Evolutionary conservation across 2,329 filamentous ascomycete species (phyloP).

Genomic region (Fusarium fracticaudum): DNA sequence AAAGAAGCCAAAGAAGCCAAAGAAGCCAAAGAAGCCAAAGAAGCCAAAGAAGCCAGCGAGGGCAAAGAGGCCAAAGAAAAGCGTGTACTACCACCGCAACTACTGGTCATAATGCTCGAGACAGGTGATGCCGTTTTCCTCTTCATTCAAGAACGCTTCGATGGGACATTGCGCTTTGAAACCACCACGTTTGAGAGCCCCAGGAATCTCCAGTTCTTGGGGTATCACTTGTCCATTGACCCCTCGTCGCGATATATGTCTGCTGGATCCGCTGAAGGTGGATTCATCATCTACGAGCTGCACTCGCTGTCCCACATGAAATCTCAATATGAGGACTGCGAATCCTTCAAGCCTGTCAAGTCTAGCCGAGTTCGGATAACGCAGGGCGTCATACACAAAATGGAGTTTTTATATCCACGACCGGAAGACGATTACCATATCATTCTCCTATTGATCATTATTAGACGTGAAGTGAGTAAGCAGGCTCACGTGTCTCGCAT

Average conservation of each 20-base stretch:
- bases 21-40: too few relatives aligned
- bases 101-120: conserved; percentile 80
- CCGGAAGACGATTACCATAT: conserved; percentile 73
- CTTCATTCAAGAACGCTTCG: conserved; percentile 63
- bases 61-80: not conserved
- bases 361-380: conserved; percentile 57
- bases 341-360: conserved; percentile 68
- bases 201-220: conserved; percentile 66
- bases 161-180: conserved; percentile 67
- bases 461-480: conserved; percentile 51
- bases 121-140: conserved; percentile 80
- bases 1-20: not conserved
- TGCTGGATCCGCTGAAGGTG: conserved; percentile 74
- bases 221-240: conserved; percentile 78
- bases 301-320: conserved; percentile 64
- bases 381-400: conserved; percentile 80
- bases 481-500: conserved; percentile 54
- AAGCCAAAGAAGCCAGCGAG: not conserved
- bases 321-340: conserved; percentile 56
- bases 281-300: conserved; percentile 78
- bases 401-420: conserved; percentile 84
- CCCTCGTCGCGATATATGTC: conserved; percentile 76
- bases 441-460: conserved; percentile 76
- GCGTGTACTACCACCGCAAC: conserved; percentile 73
- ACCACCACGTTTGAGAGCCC: conserved; percentile 68